These are phyloP conservation scores for Tolypocladium pustulatum DNA, from an alignment of 2,329 filamentous ascomycete species.

Conservation along the genomic window DNA sequence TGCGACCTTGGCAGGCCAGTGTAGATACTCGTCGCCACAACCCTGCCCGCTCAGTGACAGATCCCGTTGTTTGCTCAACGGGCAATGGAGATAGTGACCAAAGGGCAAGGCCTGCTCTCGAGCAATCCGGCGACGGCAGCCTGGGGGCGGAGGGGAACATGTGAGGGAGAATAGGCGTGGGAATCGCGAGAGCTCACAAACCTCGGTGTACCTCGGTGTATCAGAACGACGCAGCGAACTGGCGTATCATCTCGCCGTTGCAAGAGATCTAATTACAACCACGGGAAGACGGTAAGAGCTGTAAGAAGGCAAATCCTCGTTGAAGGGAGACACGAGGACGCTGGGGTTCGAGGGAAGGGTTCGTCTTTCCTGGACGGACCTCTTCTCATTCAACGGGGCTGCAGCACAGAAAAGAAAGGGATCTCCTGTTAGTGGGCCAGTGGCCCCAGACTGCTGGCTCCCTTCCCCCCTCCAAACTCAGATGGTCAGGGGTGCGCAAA, in stretches of 20 bases:
- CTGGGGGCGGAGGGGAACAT: neutral
- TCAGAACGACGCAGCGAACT: neutral
- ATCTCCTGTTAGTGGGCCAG: neutral
- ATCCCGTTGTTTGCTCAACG: neutral
- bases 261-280: neutral
- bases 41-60: neutral
- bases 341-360: neutral
- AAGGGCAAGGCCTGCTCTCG: neutral
- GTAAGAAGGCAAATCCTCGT: neutral
- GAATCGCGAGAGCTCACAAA: neutral
- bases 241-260: neutral
- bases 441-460: neutral
- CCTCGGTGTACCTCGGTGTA: neutral
- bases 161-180: too few relatives aligned
- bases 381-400: neutral
- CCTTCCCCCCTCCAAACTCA: neutral
- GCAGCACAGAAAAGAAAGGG: neutral
- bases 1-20: neutral
- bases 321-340: neutral
- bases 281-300: neutral
- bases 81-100: neutral
- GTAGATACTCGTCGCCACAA: neutral
- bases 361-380: neutral
- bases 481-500: neutral
- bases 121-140: neutral